Percentiles rank a stretch among this genome's conserved stretches.
Evolutionary conservation across 306 rosid genomes (phyloP).

Genomic region (Dryas alaskensis): DNA sequence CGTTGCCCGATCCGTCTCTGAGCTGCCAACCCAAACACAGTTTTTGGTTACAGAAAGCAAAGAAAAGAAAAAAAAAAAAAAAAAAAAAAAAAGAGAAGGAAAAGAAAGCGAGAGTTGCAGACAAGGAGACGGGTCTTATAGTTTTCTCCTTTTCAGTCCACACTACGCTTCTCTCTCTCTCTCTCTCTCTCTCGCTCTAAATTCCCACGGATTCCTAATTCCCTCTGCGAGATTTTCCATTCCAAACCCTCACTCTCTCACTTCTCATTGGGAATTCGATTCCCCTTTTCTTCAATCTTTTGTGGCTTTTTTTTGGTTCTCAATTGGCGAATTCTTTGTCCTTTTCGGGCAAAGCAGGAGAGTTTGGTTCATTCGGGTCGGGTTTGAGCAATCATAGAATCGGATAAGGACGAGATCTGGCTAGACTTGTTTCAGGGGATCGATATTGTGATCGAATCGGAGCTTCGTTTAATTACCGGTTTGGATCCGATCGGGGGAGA

Average conservation of each 20-base stretch:
- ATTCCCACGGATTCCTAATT: constrained; percentile 13
- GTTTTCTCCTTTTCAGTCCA: constrained; percentile 51
- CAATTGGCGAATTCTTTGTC: constrained; percentile 1
- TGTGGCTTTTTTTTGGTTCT: background rate
- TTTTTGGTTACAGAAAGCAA: background rate
- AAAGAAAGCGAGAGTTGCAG: constrained; percentile 24
- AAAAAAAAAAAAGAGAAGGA: background rate
- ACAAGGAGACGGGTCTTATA: constrained; percentile 32
- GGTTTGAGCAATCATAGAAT: constrained; percentile 29
- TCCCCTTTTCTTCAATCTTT: background rate
- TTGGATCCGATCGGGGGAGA: constrained; percentile 80
- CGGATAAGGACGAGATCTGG: constrained; percentile 54
- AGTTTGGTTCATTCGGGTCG: constrained; percentile 11
- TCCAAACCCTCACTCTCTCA: constrained; percentile 8
- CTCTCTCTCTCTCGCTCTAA: constrained; percentile 8
- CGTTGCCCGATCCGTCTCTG: background rate
- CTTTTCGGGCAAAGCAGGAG: background rate
- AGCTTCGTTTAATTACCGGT: constrained; percentile 47
- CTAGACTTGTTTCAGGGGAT: background rate
- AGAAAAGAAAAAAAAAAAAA: constrained; percentile 10
- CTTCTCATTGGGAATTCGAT: background rate
- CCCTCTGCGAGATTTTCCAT: background rate
- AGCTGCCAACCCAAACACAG: background rate
- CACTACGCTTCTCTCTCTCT: constrained; percentile 43
- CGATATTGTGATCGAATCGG: constrained; percentile 36